Percentiles rank a stretch among this genome's conserved stretches.
These are phyloP conservation scores for Sphaerulina musiva DNA, from an alignment of 2,329 filamentous ascomycete genomes.

Conservation along the genomic window DNA sequence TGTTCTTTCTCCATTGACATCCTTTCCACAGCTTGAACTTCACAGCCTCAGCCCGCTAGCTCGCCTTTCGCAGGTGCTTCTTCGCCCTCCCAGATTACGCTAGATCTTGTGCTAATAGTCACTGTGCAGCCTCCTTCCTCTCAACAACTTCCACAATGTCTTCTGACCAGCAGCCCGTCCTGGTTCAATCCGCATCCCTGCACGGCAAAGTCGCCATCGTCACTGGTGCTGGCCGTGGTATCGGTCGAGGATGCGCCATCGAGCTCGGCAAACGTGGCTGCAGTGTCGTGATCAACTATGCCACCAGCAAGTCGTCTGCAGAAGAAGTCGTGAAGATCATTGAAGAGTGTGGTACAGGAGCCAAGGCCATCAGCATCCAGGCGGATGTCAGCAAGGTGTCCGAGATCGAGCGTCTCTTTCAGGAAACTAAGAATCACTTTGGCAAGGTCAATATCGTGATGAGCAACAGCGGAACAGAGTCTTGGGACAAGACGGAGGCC, in stretches of 20 bases:
- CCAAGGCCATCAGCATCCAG: conserved; percentile 53
- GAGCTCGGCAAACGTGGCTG: conserved; percentile 61
- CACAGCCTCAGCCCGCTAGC: neutral
- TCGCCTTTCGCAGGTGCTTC: neutral
- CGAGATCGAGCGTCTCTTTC: conserved; percentile 54
- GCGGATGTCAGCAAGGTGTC: conserved; percentile 49
- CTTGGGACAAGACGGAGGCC: conserved; percentile 62
- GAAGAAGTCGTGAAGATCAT: conserved; percentile 46
- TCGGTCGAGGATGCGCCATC: conserved; percentile 59
- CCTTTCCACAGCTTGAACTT: neutral
- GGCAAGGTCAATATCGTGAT: conserved; percentile 46
- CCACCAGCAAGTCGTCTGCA: conserved; percentile 46
- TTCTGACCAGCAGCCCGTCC: conserved; percentile 27
- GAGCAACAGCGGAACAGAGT: conserved; percentile 55
- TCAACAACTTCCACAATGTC: neutral
- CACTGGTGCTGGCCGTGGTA: conserved; percentile 60
- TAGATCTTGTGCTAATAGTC: neutral
- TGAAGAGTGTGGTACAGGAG: conserved; percentile 42
- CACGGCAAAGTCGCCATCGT: conserved; percentile 53
- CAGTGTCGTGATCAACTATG: conserved; percentile 60
- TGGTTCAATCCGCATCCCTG: conserved; percentile 45
- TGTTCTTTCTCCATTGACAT: neutral
- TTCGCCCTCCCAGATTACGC: neutral
- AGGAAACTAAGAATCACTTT: conserved; percentile 39
- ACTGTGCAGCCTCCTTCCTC: neutral